Evolutionary conservation across 75 land plant genomes (phyloP), one percentile per base, ranked within the genome.

Genomic region (Pinus taeda): DNA sequence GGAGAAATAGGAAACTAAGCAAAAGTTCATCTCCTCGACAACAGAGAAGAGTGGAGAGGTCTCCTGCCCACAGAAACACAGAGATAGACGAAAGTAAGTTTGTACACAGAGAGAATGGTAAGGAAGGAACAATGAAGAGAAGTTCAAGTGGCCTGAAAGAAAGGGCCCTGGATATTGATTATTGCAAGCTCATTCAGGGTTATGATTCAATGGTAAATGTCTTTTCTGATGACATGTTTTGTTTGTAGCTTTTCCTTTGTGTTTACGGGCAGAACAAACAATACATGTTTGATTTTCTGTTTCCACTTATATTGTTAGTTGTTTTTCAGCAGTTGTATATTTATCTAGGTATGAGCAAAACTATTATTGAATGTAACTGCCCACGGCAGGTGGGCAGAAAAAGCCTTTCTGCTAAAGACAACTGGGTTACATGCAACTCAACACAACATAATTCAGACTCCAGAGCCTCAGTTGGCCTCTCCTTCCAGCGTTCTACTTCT

Each of bases 141-240:
- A 81, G 83, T 73, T 73, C 66, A 39, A 80, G 74, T 76, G 76
- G 60, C 17, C 53, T 39, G 42, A 69, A 69, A 69, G 72, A 69
- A 69, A 69, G 42, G 36, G 22, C 72, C 42, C 72, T 17, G 72
- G 62, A 11, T 7, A 66, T 81, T 79, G 90, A 90, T 65, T 90
- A 88, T 77, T 64, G 82, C 4, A 42, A 61, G 42, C 71, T 90
- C 30, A 90, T 90, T 75, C 66, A 81, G 45, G 92, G 90, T 2
- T 90, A 83, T 81, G 84, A 79, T 22, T 6, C 74, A 22, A 85
- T 90, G 92, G 92, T 90, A 53, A 67, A 88, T 77, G 11, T 39
- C 18, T 71, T 57, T 71, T 57, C 61, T n/a, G 71, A 71, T 67
- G 14, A 53, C 24, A 22, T 30, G 36, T 55, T 55, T 26, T 13